These are phyloP conservation scores for Chlorella variabilis DNA, from an alignment of 163 green algal species.

Conservation along the genomic window DNA sequence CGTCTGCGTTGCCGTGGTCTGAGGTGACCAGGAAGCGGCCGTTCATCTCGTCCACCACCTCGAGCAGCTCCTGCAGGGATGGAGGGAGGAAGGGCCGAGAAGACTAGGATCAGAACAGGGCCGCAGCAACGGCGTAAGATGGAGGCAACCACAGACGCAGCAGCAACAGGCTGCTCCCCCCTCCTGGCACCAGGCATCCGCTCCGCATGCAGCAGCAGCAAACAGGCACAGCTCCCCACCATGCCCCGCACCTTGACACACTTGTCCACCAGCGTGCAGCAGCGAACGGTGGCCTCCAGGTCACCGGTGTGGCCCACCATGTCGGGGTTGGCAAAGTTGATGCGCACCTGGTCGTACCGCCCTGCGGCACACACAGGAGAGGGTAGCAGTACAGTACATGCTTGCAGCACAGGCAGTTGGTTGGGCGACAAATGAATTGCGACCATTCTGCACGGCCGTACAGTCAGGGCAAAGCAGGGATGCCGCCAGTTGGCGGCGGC, in stretches of 20 bases:
- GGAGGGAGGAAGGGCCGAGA: not conserved
- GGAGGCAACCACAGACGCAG: no score
- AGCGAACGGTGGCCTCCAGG: slow-evolving; percentile 61
- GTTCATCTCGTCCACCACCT: slow-evolving; percentile 63
- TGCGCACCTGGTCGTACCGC: slow-evolving; percentile 69
- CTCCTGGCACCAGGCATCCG: no score
- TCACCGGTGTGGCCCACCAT: slow-evolving; percentile 98
- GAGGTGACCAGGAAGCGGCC: slow-evolving; percentile 88
- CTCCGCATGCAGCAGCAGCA: no score
- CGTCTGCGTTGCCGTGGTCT: slow-evolving; percentile 97
- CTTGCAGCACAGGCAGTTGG: no score
- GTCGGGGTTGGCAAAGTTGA: slow-evolving; percentile 96
- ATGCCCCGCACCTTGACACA: slow-evolving; percentile 78
- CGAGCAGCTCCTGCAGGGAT: slow-evolving; percentile 74
- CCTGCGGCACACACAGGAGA: not conserved
- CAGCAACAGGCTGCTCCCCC: no score
- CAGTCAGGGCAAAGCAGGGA: not conserved
- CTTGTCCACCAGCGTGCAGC: slow-evolving; percentile 80
- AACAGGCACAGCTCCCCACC: no score
- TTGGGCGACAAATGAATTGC: no score
- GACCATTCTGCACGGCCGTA: not conserved
- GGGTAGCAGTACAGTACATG: not conserved
- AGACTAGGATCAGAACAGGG: not conserved
- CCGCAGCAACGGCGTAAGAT: no score
- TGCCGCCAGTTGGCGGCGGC: no score